Evolutionary conservation across 2,329 filamentous ascomycete genomes (phyloP).

Genomic region (Alternaria infectoria): DNA sequence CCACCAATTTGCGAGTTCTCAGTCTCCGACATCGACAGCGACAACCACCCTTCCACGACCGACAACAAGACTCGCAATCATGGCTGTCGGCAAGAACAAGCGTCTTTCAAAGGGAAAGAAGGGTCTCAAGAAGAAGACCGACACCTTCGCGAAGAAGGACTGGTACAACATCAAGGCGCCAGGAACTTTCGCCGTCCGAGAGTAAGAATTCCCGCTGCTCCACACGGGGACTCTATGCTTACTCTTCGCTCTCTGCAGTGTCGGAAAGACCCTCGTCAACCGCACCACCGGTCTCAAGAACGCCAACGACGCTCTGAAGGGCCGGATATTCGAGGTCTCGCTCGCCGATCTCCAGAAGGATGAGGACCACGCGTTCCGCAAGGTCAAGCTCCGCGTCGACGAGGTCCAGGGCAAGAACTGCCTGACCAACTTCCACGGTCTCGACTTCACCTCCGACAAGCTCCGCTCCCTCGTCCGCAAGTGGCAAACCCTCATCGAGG

Average conservation of each 20-base stretch:
- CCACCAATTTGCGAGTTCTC: constrained; percentile 14
- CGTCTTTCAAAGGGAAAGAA: constrained; percentile 99
- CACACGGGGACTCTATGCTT: constrained; percentile 32
- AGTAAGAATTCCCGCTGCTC: constrained; percentile 69
- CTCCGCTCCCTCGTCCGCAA: constrained; percentile 98
- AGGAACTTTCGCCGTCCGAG: constrained; percentile 92
- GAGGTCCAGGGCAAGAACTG: constrained; percentile 99
- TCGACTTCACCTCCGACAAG: constrained; percentile 99
- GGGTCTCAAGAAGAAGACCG: constrained; percentile 99
- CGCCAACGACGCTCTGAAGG: constrained; percentile 98
- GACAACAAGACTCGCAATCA: constrained; percentile 65
- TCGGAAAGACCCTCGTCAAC: constrained; percentile 99
- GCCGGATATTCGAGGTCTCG: constrained; percentile 97
- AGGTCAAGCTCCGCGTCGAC: constrained; percentile 98
- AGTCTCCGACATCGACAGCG: constrained; percentile 38
- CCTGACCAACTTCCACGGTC: constrained; percentile 99
- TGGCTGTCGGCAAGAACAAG: constrained; percentile 98
- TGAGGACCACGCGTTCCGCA: constrained; percentile 99
- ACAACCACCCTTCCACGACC: constrained; percentile 38
- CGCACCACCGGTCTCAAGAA: constrained; percentile 99
- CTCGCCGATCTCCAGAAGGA: constrained; percentile 99
- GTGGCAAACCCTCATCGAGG: constrained; percentile 99
- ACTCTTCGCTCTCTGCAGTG: constrained; percentile 64
- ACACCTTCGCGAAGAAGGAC: constrained; percentile 98
- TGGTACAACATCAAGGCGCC: constrained; percentile 99